phyloP scores from a whole-genome alignment of 2,329 filamentous ascomycete genomes.

The Fusarium veterinarium region DNA sequence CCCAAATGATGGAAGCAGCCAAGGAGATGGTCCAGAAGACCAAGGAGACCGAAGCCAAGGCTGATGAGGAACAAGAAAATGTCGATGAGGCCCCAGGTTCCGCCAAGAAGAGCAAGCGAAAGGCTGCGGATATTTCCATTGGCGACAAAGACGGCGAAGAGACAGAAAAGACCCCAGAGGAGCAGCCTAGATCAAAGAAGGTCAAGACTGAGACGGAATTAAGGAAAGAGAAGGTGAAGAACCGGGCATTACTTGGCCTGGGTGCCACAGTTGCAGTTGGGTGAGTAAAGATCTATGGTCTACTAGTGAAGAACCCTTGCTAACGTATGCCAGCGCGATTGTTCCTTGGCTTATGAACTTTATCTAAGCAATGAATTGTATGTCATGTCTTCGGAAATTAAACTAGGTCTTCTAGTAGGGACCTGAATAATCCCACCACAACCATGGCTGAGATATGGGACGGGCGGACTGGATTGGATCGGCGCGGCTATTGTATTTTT shows the following conservation, averaged over 20 bases:
- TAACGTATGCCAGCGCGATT: conserved; percentile 53
- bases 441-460: conserved; percentile 41
- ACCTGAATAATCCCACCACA: conserved; percentile 24
- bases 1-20: conserved; percentile 86
- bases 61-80: conserved; percentile 52
- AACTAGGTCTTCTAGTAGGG: conserved; percentile 12
- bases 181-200: conserved; percentile 74
- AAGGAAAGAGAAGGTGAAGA: conserved; percentile 87
- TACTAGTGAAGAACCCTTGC: not conserved
- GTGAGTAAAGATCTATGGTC: conserved; percentile 67
- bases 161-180: conserved; percentile 50
- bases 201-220: conserved; percentile 83
- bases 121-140: conserved; percentile 77
- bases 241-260: conserved; percentile 85
- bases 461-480: conserved; percentile 45
- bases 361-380: conserved; percentile 52
- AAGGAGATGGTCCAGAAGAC: conserved; percentile 86
- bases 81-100: conserved; percentile 52
- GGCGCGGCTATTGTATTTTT: conserved; percentile 43
- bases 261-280: conserved; percentile 89
- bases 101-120: conserved; percentile 74
- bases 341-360: conserved; percentile 65
- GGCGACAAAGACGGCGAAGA: conserved; percentile 64
- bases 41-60: conserved; percentile 59
- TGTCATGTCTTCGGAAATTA: conserved; percentile 36